These are phyloP conservation scores for Domatiomyces catenatus DNA, from an alignment of 2,329 filamentous ascomycete species.

Conservation along the genomic window DNA sequence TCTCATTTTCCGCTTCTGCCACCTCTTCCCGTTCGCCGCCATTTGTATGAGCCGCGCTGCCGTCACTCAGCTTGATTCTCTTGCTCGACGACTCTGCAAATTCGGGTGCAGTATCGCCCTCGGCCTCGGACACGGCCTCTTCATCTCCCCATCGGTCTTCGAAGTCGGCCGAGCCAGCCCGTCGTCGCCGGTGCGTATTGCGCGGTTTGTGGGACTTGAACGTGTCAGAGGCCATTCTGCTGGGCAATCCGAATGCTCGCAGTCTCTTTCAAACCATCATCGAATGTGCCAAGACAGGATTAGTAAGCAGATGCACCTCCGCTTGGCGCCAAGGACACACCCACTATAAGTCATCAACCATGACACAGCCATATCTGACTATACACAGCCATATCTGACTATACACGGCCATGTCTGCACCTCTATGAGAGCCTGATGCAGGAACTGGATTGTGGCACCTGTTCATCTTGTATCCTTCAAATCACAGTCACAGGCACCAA, in stretches of 20 bases:
- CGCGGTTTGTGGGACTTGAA: background rate
- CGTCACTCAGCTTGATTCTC: conserved; percentile 50
- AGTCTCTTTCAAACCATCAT: no score
- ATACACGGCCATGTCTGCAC: no score
- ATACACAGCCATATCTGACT: no score
- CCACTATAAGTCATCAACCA: no score
- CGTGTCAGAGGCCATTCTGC: background rate
- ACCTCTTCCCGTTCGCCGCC: background rate
- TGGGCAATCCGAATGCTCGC: background rate
- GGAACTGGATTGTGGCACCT: no score
- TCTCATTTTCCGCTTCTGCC: conserved; percentile 35
- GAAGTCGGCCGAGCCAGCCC: conserved; percentile 36
- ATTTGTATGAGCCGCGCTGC: conserved; percentile 18
- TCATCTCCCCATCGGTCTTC: conserved; percentile 75
- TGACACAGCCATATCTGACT: no score
- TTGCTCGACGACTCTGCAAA: conserved; percentile 58
- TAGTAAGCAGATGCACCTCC: no score
- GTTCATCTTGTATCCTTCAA: no score
- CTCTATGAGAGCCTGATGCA: no score
- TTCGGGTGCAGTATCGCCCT: conserved; percentile 38
- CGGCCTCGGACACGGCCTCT: conserved; percentile 38
- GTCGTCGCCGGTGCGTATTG: conserved; percentile 3
- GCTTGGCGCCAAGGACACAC: no score
- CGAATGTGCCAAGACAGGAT: no score
- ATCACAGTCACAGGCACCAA: no score